phyloP scores from a whole-genome alignment of 1,284 basidiomycete species.

The Phlebopus sp. region DNA sequence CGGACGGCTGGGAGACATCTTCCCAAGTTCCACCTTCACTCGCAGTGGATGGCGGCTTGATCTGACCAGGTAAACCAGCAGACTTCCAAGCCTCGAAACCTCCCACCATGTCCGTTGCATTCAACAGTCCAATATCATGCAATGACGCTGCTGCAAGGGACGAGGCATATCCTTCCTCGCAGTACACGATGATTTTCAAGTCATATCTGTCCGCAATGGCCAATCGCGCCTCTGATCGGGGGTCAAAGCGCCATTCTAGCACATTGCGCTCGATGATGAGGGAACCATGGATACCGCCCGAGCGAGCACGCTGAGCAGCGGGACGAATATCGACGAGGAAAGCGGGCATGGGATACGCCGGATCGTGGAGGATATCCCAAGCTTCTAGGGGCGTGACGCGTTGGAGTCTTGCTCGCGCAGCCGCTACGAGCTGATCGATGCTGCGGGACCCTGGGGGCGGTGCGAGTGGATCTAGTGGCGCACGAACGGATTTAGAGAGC shows the following conservation, averaged over 20 bases:
- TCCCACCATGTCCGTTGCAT: constrained; percentile 72
- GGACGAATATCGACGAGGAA: constrained; percentile 76
- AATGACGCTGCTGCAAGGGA: constrained; percentile 67
- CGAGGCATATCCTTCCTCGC: constrained; percentile 66
- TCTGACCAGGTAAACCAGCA: constrained; percentile 53
- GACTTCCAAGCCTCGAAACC: constrained; percentile 70
- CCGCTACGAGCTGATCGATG: constrained; percentile 51
- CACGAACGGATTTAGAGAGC: constrained; percentile 54
- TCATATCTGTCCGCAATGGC: constrained; percentile 69
- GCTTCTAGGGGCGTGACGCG: constrained; percentile 61
- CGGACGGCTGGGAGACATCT: constrained; percentile 26
- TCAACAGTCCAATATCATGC: constrained; percentile 63
- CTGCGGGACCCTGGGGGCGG: constrained; percentile 63
- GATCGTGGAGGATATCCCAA: constrained; percentile 53
- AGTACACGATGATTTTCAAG: constrained; percentile 65
- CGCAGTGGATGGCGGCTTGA: constrained; percentile 30
- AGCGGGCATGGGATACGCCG: constrained; percentile 52
- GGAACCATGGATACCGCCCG: constrained; percentile 60
- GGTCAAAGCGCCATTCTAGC: constrained; percentile 75
- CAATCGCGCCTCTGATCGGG: constrained; percentile 52
- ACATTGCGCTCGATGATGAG: constrained; percentile 67
- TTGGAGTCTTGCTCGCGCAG: constrained; percentile 58
- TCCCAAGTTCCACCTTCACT: constrained; percentile 32
- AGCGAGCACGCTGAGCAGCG: constrained; percentile 48
- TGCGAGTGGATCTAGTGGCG: constrained; percentile 54